A percentile compares a stretch with the other conserved stretches of the same genome.
Evolutionary conservation across 2,329 filamentous ascomycete species (phyloP).

Genomic region (Aspergillus sp.): DNA sequence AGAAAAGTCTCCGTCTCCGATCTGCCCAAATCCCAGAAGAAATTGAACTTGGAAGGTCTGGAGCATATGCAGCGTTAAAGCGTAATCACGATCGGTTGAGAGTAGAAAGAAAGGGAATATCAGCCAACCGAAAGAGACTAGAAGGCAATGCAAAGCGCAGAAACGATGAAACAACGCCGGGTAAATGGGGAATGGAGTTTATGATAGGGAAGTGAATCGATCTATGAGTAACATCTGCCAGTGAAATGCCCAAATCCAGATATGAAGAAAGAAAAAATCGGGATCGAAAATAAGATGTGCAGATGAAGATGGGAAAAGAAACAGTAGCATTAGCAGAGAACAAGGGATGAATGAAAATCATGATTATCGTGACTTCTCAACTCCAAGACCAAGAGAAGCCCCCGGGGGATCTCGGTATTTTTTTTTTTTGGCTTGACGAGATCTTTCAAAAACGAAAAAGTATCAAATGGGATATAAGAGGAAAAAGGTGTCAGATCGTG

Average conservation of each 20-base stretch:
- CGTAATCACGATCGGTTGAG: conserved; percentile 10
- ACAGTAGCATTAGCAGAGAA: conserved; percentile 23
- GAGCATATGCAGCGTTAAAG: neutral
- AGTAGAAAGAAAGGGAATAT: conserved; percentile 18
- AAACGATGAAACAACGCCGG: conserved; percentile 30
- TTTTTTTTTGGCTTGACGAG: conserved; percentile 19
- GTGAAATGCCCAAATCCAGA: conserved; percentile 37
- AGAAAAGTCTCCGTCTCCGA: conserved; percentile 7
- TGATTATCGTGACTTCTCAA: conserved; percentile 38
- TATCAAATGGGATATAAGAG: conserved; percentile 17
- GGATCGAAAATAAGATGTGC: conserved; percentile 30
- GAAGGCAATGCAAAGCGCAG: conserved; percentile 26
- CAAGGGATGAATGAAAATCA: conserved; percentile 38
- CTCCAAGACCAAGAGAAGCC: conserved; percentile 21
- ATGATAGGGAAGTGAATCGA: conserved; percentile 29
- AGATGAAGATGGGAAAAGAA: conserved; percentile 27
- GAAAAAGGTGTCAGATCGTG: conserved; percentile 18
- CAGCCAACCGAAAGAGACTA: conserved; percentile 25
- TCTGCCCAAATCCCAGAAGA: conserved; percentile 2
- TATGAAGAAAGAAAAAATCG: conserved; percentile 19
- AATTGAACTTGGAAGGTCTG: neutral
- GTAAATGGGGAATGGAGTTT: conserved; percentile 17
- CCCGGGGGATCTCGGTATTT: conserved; percentile 11
- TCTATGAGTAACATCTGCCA: conserved; percentile 41
- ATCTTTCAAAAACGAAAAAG: conserved; percentile 18